Conservation (phyloP, 805 yeast species). For the Candida ponderosae region DNA sequence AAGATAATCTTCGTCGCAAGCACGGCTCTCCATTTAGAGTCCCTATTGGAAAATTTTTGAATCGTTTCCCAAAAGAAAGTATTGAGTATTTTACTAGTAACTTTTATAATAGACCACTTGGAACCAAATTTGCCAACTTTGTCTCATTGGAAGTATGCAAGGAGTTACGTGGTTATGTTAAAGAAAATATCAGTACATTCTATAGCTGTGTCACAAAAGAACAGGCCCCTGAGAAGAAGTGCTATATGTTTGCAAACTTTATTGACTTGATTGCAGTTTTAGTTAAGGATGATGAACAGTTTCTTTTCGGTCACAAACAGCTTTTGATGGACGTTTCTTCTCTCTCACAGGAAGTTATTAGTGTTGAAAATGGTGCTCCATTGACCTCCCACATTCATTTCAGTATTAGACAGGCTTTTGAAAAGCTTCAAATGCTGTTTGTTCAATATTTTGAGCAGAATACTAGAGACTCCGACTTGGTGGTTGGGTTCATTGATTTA, state of each 20-base stretch:
- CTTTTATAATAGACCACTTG: conserved; percentile 57
- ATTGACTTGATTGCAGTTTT: conserved; percentile 58
- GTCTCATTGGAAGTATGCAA: conserved; percentile 46
- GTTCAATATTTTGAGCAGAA: conserved; percentile 27
- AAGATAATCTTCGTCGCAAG: conserved; percentile 75
- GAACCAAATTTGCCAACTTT: conserved; percentile 57
- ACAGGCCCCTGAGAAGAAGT: conserved; percentile 42
- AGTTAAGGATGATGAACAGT: conserved; percentile 38
- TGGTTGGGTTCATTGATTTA: conserved; percentile 34
- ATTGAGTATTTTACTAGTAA: conserved; percentile 61
- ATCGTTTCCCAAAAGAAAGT: conserved; percentile 74
- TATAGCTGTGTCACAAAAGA: conserved; percentile 41
- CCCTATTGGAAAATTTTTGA: conserved; percentile 83
- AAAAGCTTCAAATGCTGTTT: conserved; percentile 47
- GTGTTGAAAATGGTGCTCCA: conserved; percentile 31
- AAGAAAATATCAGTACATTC: conserved; percentile 42
- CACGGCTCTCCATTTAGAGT: conserved; percentile 82
- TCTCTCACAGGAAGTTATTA: conserved; percentile 34
- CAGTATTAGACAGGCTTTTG: conserved; percentile 63
- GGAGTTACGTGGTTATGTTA: conserved; percentile 49
- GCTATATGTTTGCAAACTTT: conserved; percentile 63
- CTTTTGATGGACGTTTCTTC: conserved; percentile 35
- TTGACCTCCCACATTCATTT: conserved; percentile 56
- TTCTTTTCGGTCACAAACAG: conserved; percentile 49
- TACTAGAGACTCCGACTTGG: conserved; percentile 27